Evolutionary conservation across 148 eudicot species (phyloP), one percentile per base, ranked within the genome.

Genomic region (Rhododendron simsii): DNA sequence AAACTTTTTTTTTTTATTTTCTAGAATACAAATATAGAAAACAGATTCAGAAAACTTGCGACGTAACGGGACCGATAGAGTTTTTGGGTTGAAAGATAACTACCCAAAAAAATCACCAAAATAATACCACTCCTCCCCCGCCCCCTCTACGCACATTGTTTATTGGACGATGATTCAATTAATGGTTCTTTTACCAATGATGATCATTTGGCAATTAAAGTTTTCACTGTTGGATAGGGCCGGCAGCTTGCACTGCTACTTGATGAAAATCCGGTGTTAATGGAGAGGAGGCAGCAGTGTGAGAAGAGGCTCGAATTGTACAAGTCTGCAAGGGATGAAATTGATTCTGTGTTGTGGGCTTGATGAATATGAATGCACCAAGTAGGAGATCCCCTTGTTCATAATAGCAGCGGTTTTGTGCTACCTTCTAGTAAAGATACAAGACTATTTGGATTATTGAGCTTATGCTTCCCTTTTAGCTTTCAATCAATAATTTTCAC

Each of bases 261-360:
- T 48, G 92, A 89, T 78, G 96, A 94, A 88, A 91, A 94, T 84
- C 89, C 87, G 3, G 88, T 74, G 44, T 76, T 94, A 45, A 86
- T 85, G 89, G 93, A 87, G 59, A 92, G 90, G 90, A 90, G 95
- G 88, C 89, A 83, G 63, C 89, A 87, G 35, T 91, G 89, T 77
- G 85, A 84, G 10, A 94, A 86, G 87, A 90, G 93, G 85, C 92
- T 92, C 1, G 91, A 92, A 88, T 76, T 94, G 59, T 92, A 90
- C 89, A 92, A 89, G 79, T 74, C 92, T 71, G 93, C 93, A 7
- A 89, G 92, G 87, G 88, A 91, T 21, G 95, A 92, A 88, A 89
- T 94, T 80, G 93, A 91, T 81, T 87, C 92, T 0, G 91, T 91
- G 78, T 78, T 86, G 6, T 92, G 92, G 91, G 80, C 83, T 48